Percentiles rank a stretch among this genome's conserved stretches.
Conservation (phyloP, 1,284 basidiomycete species). For the Grifola frondosa region DNA sequence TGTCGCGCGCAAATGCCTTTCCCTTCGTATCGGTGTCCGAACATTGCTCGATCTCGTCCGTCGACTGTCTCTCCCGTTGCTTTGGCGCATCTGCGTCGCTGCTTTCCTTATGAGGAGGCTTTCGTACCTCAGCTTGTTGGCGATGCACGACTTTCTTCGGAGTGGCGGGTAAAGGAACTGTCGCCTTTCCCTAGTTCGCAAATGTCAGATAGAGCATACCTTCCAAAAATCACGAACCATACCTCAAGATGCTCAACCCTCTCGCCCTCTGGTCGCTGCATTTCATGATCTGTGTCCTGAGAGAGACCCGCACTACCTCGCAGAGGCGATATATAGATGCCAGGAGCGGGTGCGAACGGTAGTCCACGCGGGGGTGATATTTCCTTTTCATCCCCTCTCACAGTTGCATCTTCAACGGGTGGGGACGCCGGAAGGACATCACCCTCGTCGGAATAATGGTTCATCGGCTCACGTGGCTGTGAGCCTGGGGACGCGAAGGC, state of each 20-base stretch:
- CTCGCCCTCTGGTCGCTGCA: too few relatives aligned
- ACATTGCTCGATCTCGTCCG: slow-evolving; percentile 8
- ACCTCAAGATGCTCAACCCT: not conserved
- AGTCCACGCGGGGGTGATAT: not conserved
- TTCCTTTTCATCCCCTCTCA: not conserved
- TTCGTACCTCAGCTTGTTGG: not conserved
- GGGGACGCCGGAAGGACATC: slow-evolving; percentile 6
- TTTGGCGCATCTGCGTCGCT: not conserved
- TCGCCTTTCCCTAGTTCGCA: too few relatives aligned
- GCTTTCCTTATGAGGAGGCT: not conserved
- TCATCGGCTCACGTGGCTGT: too few relatives aligned
- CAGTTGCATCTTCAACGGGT: slow-evolving; percentile 5
- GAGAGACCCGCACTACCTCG: slow-evolving; percentile 13
- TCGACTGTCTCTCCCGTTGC: too few relatives aligned
- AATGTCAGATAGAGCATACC: too few relatives aligned
- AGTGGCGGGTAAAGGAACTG: too few relatives aligned
- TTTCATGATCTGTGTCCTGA: not conserved
- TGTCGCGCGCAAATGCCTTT: too few relatives aligned
- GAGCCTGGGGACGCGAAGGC: too few relatives aligned
- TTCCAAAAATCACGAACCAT: too few relatives aligned
- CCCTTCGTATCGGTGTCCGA: too few relatives aligned
- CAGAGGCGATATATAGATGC: slow-evolving; percentile 49
- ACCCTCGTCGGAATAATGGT: too few relatives aligned
- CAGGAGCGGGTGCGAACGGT: slow-evolving; percentile 43
- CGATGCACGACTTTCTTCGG: too few relatives aligned